phyloP scores from a whole-genome alignment of 805 yeast species.

The Candida railenensis region DNA sequence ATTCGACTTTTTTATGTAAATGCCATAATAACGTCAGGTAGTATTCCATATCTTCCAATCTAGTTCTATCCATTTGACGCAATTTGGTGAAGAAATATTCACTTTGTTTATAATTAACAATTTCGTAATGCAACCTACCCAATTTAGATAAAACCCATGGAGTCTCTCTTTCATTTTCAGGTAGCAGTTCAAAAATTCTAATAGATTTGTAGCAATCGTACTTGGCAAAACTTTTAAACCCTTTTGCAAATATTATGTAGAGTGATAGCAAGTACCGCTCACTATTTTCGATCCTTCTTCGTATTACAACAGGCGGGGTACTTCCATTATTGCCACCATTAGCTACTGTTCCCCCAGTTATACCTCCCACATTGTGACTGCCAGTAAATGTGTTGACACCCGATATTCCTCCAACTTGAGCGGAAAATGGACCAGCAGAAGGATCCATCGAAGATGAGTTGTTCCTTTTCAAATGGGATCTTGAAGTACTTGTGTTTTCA shows the following conservation, averaged over 20 bases:
- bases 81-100: conserved; percentile 61
- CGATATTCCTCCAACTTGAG: neutral
- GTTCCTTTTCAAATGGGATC: conserved; percentile 18
- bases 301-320: neutral
- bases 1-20: conserved; percentile 71
- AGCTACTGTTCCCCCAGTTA: conserved; percentile 1
- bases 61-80: conserved; percentile 69
- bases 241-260: conserved; percentile 57
- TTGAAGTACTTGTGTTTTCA: conserved; percentile 3
- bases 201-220: conserved; percentile 84
- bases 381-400: neutral
- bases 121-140: conserved; percentile 83
- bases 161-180: conserved; percentile 60
- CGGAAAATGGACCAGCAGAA: neutral
- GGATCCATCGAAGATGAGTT: conserved; percentile 13
- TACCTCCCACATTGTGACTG: neutral
- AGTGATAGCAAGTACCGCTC: conserved; percentile 47
- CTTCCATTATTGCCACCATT: conserved; percentile 3
- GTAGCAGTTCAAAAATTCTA: conserved; percentile 61
- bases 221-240: conserved; percentile 55
- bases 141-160: conserved; percentile 84
- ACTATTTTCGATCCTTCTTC: conserved; percentile 26
- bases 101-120: conserved; percentile 79
- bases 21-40: conserved; percentile 94
- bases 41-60: conserved; percentile 86